Percentiles rank a stretch among this genome's conserved stretches.
Evolutionary conservation across 805 yeast species (phyloP).

Genomic region (Sugiyamaella americana): DNA sequence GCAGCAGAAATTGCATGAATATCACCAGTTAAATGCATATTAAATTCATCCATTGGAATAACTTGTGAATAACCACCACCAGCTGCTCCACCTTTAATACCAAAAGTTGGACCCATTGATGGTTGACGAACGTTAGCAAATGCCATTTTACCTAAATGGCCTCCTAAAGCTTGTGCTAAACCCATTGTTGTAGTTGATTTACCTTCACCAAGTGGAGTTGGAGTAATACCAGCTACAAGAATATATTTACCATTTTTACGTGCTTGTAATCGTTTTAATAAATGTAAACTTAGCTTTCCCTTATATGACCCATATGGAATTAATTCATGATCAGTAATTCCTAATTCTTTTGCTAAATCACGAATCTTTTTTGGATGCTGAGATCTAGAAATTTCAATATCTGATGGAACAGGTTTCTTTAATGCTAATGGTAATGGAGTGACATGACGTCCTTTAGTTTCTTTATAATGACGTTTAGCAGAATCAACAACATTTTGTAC

Average conservation of each 20-base stretch:
- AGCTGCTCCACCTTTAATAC: slow-evolving; percentile 99
- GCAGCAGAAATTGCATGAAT: slow-evolving; percentile 95
- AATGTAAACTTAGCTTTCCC: slow-evolving; percentile 74
- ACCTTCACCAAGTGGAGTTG: slow-evolving; percentile 98
- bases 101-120: slow-evolving; percentile 98
- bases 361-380: slow-evolving; percentile 82
- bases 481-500: slow-evolving; percentile 76
- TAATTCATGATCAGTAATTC: slow-evolving; percentile 69
- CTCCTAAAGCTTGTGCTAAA: slow-evolving; percentile 92
- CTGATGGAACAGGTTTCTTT: slow-evolving; percentile 76
- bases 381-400: slow-evolving; percentile 80
- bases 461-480: slow-evolving; percentile 50
- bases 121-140: slow-evolving; percentile 97
- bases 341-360: slow-evolving; percentile 71
- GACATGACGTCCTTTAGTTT: slow-evolving; percentile 36
- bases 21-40: slow-evolving; percentile 96
- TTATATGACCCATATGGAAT: slow-evolving; percentile 86
- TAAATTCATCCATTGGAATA: slow-evolving; percentile 98
- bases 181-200: slow-evolving; percentile 96
- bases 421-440: slow-evolving; percentile 51
- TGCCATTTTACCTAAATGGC: slow-evolving; percentile 73
- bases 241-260: slow-evolving; percentile 76
- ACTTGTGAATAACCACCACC: slow-evolving; percentile 99
- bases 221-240: slow-evolving; percentile 94
- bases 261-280: slow-evolving; percentile 59